Evolutionary conservation across 257 asterid genomes (phyloP), one percentile per base, ranked within the genome.

Genomic region (Plantago ovata): DNA sequence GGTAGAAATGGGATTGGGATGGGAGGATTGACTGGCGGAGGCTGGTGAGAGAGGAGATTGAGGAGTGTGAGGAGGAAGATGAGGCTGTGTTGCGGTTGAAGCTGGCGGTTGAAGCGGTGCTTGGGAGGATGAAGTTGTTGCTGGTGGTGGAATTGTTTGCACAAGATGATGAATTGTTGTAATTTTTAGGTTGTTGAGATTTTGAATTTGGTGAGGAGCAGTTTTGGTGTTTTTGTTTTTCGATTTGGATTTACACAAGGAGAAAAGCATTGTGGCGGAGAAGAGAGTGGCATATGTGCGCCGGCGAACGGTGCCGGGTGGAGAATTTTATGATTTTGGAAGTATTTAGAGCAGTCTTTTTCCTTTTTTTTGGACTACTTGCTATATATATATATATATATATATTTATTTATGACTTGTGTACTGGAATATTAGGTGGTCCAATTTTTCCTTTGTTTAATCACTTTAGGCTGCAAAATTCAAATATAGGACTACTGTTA

Each of bases 221-320:
- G 10, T 13, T 83, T 32, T 58, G 66, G 88, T 42, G 56, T 15
- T 36, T 59, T 70, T 57, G 33, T 9, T 60, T 38, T 61, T 77
- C 42, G 71, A 79, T 85, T 80, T 82, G 61, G 90, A 73, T 79
- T 72, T 77, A 67, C 96, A 88, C 75, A 71, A 64, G 61, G 61
- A 68, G 66, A 55, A 68, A 15, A 13, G 9, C 53, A 54, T 66
- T 49, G 52, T 18, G 72, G 46, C 9, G 55, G 40, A 66, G 69
- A 63, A 62, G 57, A 62, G 15, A 50, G 36, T 38, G 5, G 15
- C 19, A 15, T 16, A 15, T 16, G 33, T 50, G 51, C 65, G 66
- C 69, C 41, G 71, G 61, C 54, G 64, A 44, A 38, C 46, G 13
- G 32, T 13, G 44, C 45, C 14, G 20, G 56, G 16, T 13, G 11